These are phyloP conservation scores for Cordyceps pruinosa DNA, from an alignment of 2,329 filamentous ascomycete species.

Conservation along the genomic window DNA sequence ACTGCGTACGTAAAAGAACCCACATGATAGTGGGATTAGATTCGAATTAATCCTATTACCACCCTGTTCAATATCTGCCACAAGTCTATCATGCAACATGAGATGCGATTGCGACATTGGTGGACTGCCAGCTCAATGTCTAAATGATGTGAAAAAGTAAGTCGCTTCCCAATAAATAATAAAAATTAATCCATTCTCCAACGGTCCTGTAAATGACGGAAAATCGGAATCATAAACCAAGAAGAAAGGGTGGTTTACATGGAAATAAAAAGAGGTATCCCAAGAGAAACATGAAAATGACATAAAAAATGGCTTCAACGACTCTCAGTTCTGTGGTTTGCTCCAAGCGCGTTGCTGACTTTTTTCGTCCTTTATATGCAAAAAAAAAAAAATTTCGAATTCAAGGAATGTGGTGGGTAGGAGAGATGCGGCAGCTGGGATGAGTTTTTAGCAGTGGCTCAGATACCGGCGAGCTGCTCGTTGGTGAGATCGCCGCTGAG, in stretches of 20 bases:
- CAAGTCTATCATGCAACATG: constrained; percentile 11
- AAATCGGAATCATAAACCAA: constrained; percentile 1
- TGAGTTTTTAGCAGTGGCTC: not conserved
- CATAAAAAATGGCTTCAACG: not conserved
- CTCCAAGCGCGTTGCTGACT: not conserved
- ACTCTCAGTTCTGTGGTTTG: not conserved
- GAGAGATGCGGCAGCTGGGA: not conserved
- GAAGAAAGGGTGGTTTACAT: constrained; percentile 4
- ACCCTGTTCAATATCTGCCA: constrained; percentile 3
- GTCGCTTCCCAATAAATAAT: constrained; percentile 9
- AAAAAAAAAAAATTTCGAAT: constrained; percentile 3
- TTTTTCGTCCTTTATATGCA: constrained; percentile 4
- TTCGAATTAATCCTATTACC: constrained; percentile 3
- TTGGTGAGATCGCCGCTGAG: constrained; percentile 41
- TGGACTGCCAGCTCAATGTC: not conserved
- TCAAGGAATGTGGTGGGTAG: not conserved
- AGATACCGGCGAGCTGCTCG: constrained; percentile 43
- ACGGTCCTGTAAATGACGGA: constrained; percentile 4
- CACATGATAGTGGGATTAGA: not conserved
- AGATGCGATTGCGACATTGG: constrained; percentile 4
- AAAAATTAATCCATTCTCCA: constrained; percentile 9
- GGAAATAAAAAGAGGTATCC: constrained; percentile 7
- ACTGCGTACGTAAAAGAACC: not conserved
- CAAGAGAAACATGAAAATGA: constrained; percentile 7
- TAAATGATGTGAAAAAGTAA: constrained; percentile 3